phyloP scores from a whole-genome alignment of 352 stramenopile genomes.

The Globisporangium carolinianum region DNA sequence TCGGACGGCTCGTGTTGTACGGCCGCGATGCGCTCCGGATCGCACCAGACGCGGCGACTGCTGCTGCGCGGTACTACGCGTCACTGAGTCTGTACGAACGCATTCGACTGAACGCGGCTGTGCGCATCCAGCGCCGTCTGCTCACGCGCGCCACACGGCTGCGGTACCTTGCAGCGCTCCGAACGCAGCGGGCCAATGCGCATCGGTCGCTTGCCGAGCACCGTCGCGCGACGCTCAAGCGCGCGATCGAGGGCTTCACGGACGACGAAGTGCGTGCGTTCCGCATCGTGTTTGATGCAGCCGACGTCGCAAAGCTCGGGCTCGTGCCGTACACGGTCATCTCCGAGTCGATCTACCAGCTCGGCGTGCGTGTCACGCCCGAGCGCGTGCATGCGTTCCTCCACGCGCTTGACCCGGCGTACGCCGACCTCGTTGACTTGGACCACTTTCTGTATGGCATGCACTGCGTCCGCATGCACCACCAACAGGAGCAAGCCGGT shows the following conservation, averaged over 20 bases:
- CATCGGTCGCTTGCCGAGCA: conserved; percentile 30
- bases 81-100: conserved; percentile 63
- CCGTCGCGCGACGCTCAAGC: conserved; percentile 32
- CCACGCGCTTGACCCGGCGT: conserved; percentile 49
- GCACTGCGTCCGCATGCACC: conserved; percentile 59
- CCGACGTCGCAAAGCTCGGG: conserved; percentile 51
- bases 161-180: conserved; percentile 41
- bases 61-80: conserved; percentile 25
- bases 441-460: conserved; percentile 81
- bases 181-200: conserved; percentile 31
- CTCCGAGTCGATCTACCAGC: conserved; percentile 61
- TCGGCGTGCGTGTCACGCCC: conserved; percentile 49
- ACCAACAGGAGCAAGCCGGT: conserved; percentile 44
- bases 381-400: conserved; percentile 44
- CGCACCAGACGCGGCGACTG: conserved; percentile 19
- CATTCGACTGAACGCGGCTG: conserved; percentile 58
- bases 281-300: conserved; percentile 48
- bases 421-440: conserved; percentile 72
- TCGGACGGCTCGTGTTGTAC: conserved; percentile 34
- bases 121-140: conserved; percentile 57
- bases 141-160: conserved; percentile 42
- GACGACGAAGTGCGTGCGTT: conserved; percentile 63
- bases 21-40: conserved; percentile 47
- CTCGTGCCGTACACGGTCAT: conserved; percentile 66
- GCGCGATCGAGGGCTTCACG: conserved; percentile 55